Base-by-base conservation (phyloP, 192 early-diverging fungal genomes). In the Rhizophagus prolifer region DNA sequence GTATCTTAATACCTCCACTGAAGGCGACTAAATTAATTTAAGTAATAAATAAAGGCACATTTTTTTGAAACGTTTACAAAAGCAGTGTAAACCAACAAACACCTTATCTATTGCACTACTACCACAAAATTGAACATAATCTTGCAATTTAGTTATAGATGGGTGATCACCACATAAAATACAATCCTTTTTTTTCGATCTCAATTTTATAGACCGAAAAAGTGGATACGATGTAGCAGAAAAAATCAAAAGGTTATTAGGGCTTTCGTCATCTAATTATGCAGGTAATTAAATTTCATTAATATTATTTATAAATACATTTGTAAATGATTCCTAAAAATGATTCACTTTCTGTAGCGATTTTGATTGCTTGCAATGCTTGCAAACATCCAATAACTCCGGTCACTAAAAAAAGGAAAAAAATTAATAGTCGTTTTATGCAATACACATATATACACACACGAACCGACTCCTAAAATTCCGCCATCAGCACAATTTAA, bases 121-220 rank as follows among this genome's bases (percentile, higher is more conserved):
- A 21, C 94, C 93, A 84, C 97, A 99, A 69, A 97, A 97, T 23
- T 92, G 89, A 23, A 92, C 92, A 84, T 99, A 99, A 75, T 99
- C 95, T n/a, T 92, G 92, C 21, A 96, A 84, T 76, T 90, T 78
- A 0, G 85, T 93, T 30, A 98, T 89, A 0, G 90, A 92, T 6
- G 97, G 95, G 0, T 86, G 64, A 28, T 96, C 90, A 9, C 96
- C 95, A 75, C 97, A 99, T n/a, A 94, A 89, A 13, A 88, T 87
- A 82, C 97, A 99, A 2, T 89, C 84, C 8, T 84, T 72, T 74
- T 90, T 90, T 36, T 87, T 85, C 4, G 85, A 79, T 13, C 97
- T 88, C 62, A 98, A 82, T 62, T 91, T 94, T 74, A 99, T 90
- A 1, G 88, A 86, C 28, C 95, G 88, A 76, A 97, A 94, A 58